phyloP scores from a whole-genome alignment of 495 filamentous ascomycete species.

The Haplographium delicatum region DNA sequence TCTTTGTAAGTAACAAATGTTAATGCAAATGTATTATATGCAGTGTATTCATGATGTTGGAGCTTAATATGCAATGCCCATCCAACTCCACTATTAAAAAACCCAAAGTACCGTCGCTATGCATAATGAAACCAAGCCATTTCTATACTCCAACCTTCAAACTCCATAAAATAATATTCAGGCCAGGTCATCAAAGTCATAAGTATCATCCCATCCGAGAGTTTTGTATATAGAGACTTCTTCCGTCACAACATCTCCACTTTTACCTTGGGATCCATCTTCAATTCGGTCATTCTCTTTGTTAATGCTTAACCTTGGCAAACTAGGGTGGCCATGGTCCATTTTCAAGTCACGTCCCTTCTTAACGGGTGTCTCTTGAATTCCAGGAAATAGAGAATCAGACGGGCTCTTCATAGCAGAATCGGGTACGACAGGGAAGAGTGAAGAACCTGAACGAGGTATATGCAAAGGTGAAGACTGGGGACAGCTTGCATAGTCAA shows the following conservation, averaged over 20 bases:
- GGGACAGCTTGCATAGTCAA: constrained; percentile 3
- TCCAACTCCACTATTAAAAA: constrained; percentile 1
- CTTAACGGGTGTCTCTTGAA: constrained; percentile 24
- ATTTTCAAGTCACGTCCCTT: not conserved
- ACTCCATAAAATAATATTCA: constrained; percentile 21
- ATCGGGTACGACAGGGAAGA: constrained; percentile 15
- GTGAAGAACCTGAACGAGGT: constrained; percentile 15
- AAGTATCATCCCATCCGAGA: constrained; percentile 77
- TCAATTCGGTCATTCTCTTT: constrained; percentile 23
- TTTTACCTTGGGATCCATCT: no score
- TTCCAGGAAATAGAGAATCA: not conserved
- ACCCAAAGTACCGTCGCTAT: constrained; percentile 8
- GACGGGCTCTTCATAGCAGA: constrained; percentile 8
- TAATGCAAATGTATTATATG: not conserved
- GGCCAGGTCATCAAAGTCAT: constrained; percentile 37
- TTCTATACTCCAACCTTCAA: not conserved
- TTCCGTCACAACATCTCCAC: not conserved
- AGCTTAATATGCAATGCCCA: no score
- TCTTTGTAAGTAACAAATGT: no score
- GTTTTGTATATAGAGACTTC: constrained; percentile 61
- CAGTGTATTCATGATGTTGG: not conserved
- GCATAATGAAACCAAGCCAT: constrained; percentile 2
- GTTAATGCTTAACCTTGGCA: not conserved
- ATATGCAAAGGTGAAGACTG: constrained; percentile 19
- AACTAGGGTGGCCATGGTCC: constrained; percentile 13